Percentiles rank a stretch among this genome's conserved stretches.
Conservation (phyloP, 1,139 yeast genomes). For the Ogataea hybrid region DNA sequence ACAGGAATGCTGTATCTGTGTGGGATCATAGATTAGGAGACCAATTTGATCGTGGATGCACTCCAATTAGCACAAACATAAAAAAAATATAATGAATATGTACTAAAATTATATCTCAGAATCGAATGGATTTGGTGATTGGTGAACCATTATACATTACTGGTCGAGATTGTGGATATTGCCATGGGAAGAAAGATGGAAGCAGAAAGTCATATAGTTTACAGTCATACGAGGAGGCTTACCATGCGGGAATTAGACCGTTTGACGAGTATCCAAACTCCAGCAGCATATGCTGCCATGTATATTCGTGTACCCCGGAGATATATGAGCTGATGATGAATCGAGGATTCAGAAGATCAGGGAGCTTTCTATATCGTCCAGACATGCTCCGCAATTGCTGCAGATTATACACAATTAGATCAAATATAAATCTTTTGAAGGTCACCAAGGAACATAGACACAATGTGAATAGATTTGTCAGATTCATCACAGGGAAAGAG, state of each 20-base stretch:
- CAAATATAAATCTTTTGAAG: conserved; percentile 43
- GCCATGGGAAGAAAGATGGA: conserved; percentile 46
- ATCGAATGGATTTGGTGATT: conserved; percentile 16
- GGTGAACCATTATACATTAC: conserved; percentile 35
- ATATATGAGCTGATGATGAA: conserved; percentile 67
- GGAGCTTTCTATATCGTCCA: conserved; percentile 68
- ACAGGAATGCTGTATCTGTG: too few relatives aligned
- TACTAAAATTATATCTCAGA: not conserved
- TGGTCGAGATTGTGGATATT: conserved; percentile 59
- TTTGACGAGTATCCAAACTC: conserved; percentile 28
- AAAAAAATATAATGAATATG: too few relatives aligned
- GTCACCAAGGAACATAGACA: conserved; percentile 67
- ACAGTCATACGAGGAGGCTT: conserved; percentile 26
- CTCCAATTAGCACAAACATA: too few relatives aligned
- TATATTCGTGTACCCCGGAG: conserved; percentile 45
- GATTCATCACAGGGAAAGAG: conserved; percentile 34
- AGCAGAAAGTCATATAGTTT: conserved; percentile 38
- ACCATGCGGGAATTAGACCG: conserved; percentile 2
- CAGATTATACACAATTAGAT: conserved; percentile 76
- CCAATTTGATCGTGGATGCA: too few relatives aligned
- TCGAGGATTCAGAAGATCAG: conserved; percentile 78
- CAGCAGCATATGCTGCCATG: conserved; percentile 49
- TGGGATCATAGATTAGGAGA: too few relatives aligned
- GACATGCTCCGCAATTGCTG: conserved; percentile 77
- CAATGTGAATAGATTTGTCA: conserved; percentile 59